These are phyloP conservation scores for Pseudocercospora fuligena DNA, from an alignment of 2,329 filamentous ascomycete genomes.

Conservation along the genomic window DNA sequence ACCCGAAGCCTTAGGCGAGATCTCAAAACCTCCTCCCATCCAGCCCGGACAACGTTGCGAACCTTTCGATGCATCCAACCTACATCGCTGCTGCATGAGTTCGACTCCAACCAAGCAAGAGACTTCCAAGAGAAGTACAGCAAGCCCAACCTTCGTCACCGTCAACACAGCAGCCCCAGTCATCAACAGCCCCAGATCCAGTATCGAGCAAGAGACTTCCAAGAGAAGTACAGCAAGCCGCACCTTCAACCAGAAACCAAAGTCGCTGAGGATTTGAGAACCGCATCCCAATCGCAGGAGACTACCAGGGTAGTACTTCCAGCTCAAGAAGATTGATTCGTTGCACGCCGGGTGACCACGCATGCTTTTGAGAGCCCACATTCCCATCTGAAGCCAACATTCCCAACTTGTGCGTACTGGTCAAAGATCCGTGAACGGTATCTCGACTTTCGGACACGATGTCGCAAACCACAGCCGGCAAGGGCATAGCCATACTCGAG, in stretches of 20 bases:
- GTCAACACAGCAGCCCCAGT: background rate
- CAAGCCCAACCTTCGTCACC: background rate
- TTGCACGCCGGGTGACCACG: constrained; percentile 4
- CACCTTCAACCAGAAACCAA: background rate
- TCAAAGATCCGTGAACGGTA: background rate
- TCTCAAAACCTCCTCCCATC: background rate
- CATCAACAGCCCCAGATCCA: background rate
- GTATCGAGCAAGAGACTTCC: constrained; percentile 4
- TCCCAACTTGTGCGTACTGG: background rate
- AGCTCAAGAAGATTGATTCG: background rate
- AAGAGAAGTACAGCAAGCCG: background rate
- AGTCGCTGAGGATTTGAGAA: constrained; percentile 6
- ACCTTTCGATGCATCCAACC: background rate
- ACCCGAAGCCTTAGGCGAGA: background rate
- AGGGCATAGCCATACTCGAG: background rate
- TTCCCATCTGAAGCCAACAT: background rate
- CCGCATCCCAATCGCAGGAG: background rate
- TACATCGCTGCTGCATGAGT: background rate
- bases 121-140: constrained; percentile 4
- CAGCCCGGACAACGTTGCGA: constrained; percentile 11
- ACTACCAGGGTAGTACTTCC: constrained; percentile 3
- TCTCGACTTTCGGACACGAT: background rate
- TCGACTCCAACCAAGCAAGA: background rate
- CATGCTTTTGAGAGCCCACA: background rate
- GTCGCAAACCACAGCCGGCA: background rate